Base-by-base conservation (phyloP, 805 yeast genomes). In the Scheffersomyces coipomensis region DNA sequence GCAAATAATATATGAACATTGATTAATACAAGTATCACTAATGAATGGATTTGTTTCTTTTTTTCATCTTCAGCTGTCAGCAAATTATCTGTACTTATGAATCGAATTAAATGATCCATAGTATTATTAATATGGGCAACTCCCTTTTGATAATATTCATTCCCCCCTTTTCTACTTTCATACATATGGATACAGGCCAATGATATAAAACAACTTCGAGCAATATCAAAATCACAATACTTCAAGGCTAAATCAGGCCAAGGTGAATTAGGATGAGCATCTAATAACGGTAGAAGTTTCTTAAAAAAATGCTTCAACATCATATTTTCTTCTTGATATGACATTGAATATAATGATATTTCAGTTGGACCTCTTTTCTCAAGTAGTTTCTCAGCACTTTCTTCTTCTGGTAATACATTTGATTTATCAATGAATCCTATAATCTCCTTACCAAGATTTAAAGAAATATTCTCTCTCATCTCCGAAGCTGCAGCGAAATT, bases 241-340 rank as follows among this genome's bases (percentile, higher is more conserved):
- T 72, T 69, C 43, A 78, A 58, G 31, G 81, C 80, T 40, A 78
- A 53, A 42, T 76, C 78, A 0, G 83, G 83, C 82, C 82, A 76
- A 3, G 83, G 83, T 1, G 80, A 64, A 30, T 74, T 73, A 0
- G 83, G 83, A 49, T 78, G 82, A 0, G 81, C 80, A 56, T 78
- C 83, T 24, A 78, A 53, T 29, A 78, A 49, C 1, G 79, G 81
- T 5, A 78, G 54, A 26, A 78, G 58, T 42, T 75, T 71, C 46
- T 75, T 72, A 53, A 78, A 78, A 48, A 77, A 78, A 52, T 78
- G 83, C 44, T 70, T 72, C 42, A 78, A 48, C 68, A 78, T 73
- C 64, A 67, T 70, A 40, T 75, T 76, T 45, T 78, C 83, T 41
- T 78, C 81, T 19, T 67, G 53, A 32, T 68, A 65, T 5, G 74